Evolutionary conservation across 352 stramenopile genomes (phyloP), one percentile per base, ranked within the genome.

Genomic region (Phytophthora ohioensis): DNA sequence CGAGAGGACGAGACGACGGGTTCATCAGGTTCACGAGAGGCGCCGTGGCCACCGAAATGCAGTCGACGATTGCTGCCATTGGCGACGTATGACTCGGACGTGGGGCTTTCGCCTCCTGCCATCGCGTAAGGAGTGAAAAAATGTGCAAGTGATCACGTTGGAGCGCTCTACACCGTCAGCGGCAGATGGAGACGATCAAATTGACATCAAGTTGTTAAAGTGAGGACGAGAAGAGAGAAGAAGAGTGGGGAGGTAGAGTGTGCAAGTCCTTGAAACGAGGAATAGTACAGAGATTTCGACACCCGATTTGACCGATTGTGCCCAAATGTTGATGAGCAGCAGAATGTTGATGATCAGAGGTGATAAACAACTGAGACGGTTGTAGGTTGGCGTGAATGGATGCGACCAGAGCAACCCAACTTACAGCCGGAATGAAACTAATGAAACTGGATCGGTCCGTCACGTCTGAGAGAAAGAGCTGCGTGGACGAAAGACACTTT

Each of bases 11-110:
- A 48, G 15, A 41, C 39, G 35, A 63, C n/a, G 12, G 51, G 35
- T 6, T 68, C 53, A 12, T 73, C 52, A 5, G 53, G 49, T 15
- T 73, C 65, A n/a, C 65, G 65, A 35, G 65, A 4, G 8, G 65
- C 65, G 41, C 65, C 58, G 52, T 73, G 65, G 31, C 65, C 57
- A 17, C 57, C 36, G 17, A 61, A 38, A 39, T 54, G 17, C 30
- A 51, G 45, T 15, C 58, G 65, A 8, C 58, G 65, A 67, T 38
- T 63, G 49, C 35, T 60, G 48, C 57, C 49, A 34, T 27, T 49
- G 36, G 35, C 43, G 15, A 32, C 27, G 17, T 3, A 15, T 5
- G 55, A 48, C 31, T 65, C 64, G 56, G 53, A 55, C n/a, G 45
- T 45, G 21, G 30, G 17, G 47, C 43, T 54, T 62, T 66, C 58